Evolutionary conservation across 2,329 filamentous ascomycete genomes (phyloP), one percentile per base, ranked within the genome.

Genomic region (Colletotrichum sp.): DNA sequence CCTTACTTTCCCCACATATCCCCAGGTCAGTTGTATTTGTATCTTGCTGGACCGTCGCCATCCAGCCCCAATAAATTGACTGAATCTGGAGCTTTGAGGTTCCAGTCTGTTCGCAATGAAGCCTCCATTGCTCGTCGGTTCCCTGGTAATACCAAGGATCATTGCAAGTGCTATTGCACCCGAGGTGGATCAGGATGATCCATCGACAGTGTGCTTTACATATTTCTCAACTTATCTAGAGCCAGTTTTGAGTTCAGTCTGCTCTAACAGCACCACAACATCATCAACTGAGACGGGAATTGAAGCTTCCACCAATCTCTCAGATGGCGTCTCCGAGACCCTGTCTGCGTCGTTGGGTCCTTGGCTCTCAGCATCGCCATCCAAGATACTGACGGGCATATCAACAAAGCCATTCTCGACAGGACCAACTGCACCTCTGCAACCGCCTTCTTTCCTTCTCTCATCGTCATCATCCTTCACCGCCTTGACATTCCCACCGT

Each of bases 201-300:
- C 55, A 12, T 32, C 34, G 24, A 70, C 26, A 15, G 52, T 34
- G 13, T 69, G 66, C 21, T 69, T 30, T 32, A 69, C 52, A 5
- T 69, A 60, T 4, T 6, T 69, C 5, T 69, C 66, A 4, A 69
- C 66, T 16, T 69, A 59, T 12, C 12, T 69, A 12, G 66, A 69
- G 52, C 49, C 34, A 15, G 21, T 16, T 28, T 18, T 59, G 13
- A 59, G 55, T 59, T 28, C 55, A 16, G 13, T 59, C 52, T 59
- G 28, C 32, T 7, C 30, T 8, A 9, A 69, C 32, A n/a, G n/a
- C 21, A 13, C 15, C 5, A 18, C 32, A n/a, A 26, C 44, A 18
- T 15, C 13, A 9, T 60, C 52, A 5, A 7, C 0, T 6, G 24
- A 2, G 4, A 62, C 52, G 24, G 55, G 13, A 21, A 44, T 18